Percentiles rank a stretch among this genome's conserved stretches.
These are phyloP conservation scores for Globisporangium sylvaticum DNA, from an alignment of 352 stramenopile genomes.

Conservation along the genomic window DNA sequence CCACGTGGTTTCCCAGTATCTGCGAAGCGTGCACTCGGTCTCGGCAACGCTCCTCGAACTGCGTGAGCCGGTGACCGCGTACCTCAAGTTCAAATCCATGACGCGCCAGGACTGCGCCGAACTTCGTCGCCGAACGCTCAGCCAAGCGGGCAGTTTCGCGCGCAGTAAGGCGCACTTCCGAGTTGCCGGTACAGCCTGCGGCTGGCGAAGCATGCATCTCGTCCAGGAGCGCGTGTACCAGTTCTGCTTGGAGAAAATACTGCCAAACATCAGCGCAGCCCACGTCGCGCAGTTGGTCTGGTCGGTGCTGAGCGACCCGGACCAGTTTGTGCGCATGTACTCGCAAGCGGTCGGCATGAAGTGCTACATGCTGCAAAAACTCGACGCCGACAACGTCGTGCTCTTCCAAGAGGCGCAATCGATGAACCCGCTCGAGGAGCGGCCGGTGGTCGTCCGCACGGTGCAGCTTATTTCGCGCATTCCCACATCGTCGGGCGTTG, in stretches of 20 bases:
- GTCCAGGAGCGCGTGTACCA: not conserved
- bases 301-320: constrained; percentile 6
- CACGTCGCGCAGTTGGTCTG: not conserved
- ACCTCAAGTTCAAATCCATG: constrained; percentile 2
- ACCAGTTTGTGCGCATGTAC: not conserved
- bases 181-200: not conserved
- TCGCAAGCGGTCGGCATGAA: constrained; percentile 10
- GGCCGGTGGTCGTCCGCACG: too few relatives aligned
- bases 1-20: not conserved
- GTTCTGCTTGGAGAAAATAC: constrained; percentile 12
- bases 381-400: constrained; percentile 18
- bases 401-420: too few relatives aligned
- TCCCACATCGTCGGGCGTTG: too few relatives aligned
- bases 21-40: not conserved
- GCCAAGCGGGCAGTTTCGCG: not conserved
- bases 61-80: not conserved
- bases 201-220: constrained; percentile 7
- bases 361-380: constrained; percentile 7
- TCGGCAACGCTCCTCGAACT: not conserved
- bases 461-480: too few relatives aligned
- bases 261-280: not conserved
- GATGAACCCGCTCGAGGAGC: too few relatives aligned
- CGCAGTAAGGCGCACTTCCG: not conserved
- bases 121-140: not conserved
- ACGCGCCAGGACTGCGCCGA: not conserved